Evolutionary conservation across 768 basidiomycete genomes (phyloP).

Genomic region (Mycena filopes): DNA sequence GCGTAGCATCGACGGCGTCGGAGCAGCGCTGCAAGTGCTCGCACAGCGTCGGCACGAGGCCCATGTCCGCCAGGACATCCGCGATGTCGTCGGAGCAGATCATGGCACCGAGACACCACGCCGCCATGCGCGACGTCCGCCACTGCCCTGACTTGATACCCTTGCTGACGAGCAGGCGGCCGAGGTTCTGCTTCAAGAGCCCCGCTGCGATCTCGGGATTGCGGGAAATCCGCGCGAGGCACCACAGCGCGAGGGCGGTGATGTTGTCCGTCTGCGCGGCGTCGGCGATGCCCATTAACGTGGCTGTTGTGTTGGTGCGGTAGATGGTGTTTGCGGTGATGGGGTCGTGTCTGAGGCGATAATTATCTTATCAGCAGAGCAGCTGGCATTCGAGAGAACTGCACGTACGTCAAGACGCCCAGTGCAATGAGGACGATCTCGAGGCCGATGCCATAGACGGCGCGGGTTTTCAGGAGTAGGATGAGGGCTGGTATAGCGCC

Average conservation of each 20-base stretch:
- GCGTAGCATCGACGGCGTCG: conserved; percentile 4
- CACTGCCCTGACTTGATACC: conserved; percentile 28
- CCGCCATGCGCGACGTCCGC: conserved; percentile 30
- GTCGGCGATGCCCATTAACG: conserved; percentile 37
- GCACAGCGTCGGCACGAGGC: conserved; percentile 27
- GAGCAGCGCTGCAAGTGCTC: conserved; percentile 34
- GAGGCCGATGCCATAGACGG: conserved; percentile 34
- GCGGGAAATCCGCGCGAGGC: conserved; percentile 37
- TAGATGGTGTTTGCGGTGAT: conserved; percentile 40
- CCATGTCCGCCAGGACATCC: conserved; percentile 32
- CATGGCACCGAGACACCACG: conserved; percentile 36
- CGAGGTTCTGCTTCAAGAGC: conserved; percentile 36
- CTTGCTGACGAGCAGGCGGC: conserved; percentile 28
- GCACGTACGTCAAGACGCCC: conserved; percentile 37
- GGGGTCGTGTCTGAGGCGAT: conserved; percentile 29
- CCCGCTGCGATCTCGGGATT: conserved; percentile 37
- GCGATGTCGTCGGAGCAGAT: conserved; percentile 36
- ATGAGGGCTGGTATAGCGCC: conserved; percentile 38
- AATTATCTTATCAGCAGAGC: background rate
- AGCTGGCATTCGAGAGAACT: no score
- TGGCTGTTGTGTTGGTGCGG: conserved; percentile 36
- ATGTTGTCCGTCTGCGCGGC: conserved; percentile 34
- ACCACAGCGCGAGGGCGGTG: conserved; percentile 37
- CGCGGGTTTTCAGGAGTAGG: conserved; percentile 36
- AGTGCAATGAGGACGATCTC: conserved; percentile 37